Evolutionary conservation across 1,284 basidiomycete species (phyloP).

Genomic region (Apiotrichum siamense): DNA sequence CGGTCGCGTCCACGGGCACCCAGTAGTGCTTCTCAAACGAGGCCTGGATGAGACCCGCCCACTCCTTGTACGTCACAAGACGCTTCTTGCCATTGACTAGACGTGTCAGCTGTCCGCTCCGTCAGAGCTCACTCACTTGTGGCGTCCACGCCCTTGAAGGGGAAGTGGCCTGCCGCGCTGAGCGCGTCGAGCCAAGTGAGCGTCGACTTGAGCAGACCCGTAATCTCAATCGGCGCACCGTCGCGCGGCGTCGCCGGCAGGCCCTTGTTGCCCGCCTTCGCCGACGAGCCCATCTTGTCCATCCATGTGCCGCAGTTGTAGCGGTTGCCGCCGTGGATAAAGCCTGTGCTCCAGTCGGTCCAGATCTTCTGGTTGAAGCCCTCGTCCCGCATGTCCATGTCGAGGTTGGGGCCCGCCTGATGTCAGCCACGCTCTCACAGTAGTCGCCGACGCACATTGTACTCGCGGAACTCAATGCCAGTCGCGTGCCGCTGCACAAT

Average conservation of each 20-base stretch:
- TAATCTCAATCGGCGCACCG: constrained; percentile 93
- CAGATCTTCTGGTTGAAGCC: constrained; percentile 92
- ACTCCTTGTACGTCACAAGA: constrained; percentile 81
- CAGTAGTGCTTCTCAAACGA: constrained; percentile 90
- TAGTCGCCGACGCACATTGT: constrained; percentile 54
- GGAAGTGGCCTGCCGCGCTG: constrained; percentile 64
- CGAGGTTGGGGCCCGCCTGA: constrained; percentile 80
- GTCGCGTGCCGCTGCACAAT: constrained; percentile 87
- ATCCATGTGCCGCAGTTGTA: constrained; percentile 71
- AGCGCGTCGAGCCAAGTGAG: constrained; percentile 78
- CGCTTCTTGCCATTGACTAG: constrained; percentile 66
- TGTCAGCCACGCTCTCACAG: constrained; percentile 6
- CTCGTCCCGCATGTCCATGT: constrained; percentile 84
- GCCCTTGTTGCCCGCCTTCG: constrained; percentile 87
- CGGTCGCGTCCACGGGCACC: constrained; percentile 68
- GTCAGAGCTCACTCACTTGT: constrained; percentile 55
- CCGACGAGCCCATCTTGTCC: constrained; percentile 94
- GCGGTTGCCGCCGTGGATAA: constrained; percentile 81
- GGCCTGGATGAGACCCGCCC: constrained; percentile 74
- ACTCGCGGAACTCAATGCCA: constrained; percentile 90
- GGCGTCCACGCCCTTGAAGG: constrained; percentile 80
- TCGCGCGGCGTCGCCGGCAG: constrained; percentile 90
- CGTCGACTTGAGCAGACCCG: constrained; percentile 85
- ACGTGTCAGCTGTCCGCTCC: neutral
- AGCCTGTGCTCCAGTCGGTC: constrained; percentile 90